Conservation (phyloP, 208 protist genomes). For the Leishmania aethiopica region DNA sequence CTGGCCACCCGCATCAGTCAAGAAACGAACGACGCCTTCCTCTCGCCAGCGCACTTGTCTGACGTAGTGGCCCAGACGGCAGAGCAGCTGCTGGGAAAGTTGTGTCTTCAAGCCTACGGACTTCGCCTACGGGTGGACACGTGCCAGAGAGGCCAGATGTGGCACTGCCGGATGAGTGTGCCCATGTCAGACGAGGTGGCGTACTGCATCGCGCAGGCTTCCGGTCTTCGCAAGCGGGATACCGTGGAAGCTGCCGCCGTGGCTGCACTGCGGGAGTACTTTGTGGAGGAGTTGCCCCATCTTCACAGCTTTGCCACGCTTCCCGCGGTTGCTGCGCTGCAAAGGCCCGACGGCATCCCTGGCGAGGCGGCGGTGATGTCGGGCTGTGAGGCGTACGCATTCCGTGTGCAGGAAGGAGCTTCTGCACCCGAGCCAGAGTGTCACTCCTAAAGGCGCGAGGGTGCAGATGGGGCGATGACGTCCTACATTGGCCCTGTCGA, state of each 20-base stretch:
- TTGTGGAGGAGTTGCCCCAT: slow-evolving; percentile 4
- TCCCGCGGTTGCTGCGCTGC: neutral
- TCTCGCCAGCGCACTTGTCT: neutral
- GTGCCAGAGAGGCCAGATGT: slow-evolving; percentile 25
- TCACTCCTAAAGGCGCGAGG: neutral
- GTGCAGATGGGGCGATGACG: neutral
- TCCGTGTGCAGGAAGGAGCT: neutral
- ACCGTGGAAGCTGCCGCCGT: slow-evolving; percentile 45
- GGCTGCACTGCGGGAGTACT: slow-evolving; percentile 25
- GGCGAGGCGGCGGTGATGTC: neutral
- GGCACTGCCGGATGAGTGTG: slow-evolving; percentile 65
- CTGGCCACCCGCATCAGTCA: slow-evolving; percentile 15
- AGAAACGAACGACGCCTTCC: slow-evolving; percentile 20
- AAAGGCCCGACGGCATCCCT: neutral
- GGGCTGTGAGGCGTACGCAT: neutral
- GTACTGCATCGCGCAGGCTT: slow-evolving; percentile 40
- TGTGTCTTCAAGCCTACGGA: slow-evolving; percentile 24
- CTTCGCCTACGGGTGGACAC: slow-evolving; percentile 10
- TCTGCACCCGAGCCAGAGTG: neutral
- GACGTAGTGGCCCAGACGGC: slow-evolving; percentile 2
- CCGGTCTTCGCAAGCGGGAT: slow-evolving; percentile 45
- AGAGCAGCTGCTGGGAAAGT: slow-evolving; percentile 11
- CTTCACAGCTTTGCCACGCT: neutral
- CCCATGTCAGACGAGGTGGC: slow-evolving; percentile 34
- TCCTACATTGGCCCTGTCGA: neutral